Base-by-base conservation (phyloP, 2,329 filamentous ascomycete genomes). In the Penicillium rolfsii region DNA sequence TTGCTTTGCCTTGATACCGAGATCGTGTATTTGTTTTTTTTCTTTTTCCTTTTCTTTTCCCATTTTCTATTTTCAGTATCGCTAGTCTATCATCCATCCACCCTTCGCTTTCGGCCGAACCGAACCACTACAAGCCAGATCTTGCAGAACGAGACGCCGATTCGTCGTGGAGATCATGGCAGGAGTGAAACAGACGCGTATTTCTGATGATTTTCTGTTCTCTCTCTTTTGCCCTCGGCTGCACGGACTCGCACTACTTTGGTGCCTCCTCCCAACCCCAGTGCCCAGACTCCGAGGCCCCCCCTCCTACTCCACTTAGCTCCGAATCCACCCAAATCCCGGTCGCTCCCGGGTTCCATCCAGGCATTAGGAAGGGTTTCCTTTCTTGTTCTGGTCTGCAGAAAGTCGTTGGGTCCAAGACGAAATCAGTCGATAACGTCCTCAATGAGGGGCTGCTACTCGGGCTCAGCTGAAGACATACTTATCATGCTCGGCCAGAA, bases 111-210 rank as follows among this genome's bases (percentile, higher is more conserved):
- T 60, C 61, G 58, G 55, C 55, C 58, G 62, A 64, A 54, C 57
- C 63, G 55, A 60, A 54, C 52, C 35, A 48, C 45, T 43, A 43
- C 19, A 26, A 26, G 30, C 6, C 49, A 48, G 22, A 53, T 41
- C 26, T 43, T 14, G 19, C 12, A 12, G 52, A 55, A 50, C 22
- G 30, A 48, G 26, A 48, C 55, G 30, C 61, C 55, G 59, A 58
- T 63, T 58, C 40, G 50, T 52, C 55, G 19, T 50, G 57, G 58
- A 60, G 63, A 61, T 60, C 58, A 63, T 49, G 58, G 38, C 56
- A 49, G 36, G 58, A 64, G 62, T 71, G 71, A 73, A 73, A 73
- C 70, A 72, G 66, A 73, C 70, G 71, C 72, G 71, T 74, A 73
- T 40, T 16, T 38, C 22, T 38, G 30, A 16, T 40, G n/a, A 6